Percentiles rank a stretch among this genome's conserved stretches.
phyloP scores from a whole-genome alignment of 2,329 filamentous ascomycete genomes.

The Bipolaris gigantea region DNA sequence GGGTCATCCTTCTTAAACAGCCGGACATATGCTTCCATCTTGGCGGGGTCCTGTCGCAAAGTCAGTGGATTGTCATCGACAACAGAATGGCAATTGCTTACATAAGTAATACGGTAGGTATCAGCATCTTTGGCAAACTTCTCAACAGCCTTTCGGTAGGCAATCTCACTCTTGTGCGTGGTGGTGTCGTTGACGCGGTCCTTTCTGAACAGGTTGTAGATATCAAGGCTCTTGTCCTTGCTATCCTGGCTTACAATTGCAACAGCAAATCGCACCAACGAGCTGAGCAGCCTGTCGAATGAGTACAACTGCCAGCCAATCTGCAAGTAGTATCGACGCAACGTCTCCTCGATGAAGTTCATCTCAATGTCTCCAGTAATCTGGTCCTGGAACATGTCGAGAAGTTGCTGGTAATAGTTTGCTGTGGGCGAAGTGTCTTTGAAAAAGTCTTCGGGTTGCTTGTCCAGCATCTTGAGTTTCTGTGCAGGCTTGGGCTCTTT shows the following conservation, averaged over 20 bases:
- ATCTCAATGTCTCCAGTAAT: slow-evolving; percentile 82
- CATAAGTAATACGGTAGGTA: slow-evolving; percentile 86
- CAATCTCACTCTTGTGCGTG: slow-evolving; percentile 86
- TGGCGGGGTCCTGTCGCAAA: slow-evolving; percentile 54
- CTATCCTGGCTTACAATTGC: slow-evolving; percentile 82
- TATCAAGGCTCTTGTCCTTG: slow-evolving; percentile 91
- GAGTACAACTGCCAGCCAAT: slow-evolving; percentile 93
- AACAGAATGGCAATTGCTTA: slow-evolving; percentile 57
- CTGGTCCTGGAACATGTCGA: slow-evolving; percentile 84
- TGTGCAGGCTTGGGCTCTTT: slow-evolving; percentile 77
- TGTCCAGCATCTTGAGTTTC: slow-evolving; percentile 81
- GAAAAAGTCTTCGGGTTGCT: slow-evolving; percentile 75
- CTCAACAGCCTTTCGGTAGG: slow-evolving; percentile 87
- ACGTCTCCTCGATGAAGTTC: slow-evolving; percentile 80
- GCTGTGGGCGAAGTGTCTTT: slow-evolving; percentile 61
- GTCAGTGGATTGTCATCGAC: slow-evolving; percentile 28
- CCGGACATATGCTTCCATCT: slow-evolving; percentile 73
- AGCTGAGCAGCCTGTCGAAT: slow-evolving; percentile 83
- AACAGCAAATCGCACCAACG: slow-evolving; percentile 77
- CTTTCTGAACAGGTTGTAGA: slow-evolving; percentile 82
- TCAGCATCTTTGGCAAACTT: slow-evolving; percentile 92
- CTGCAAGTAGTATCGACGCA: slow-evolving; percentile 88
- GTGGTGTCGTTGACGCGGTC: slow-evolving; percentile 82
- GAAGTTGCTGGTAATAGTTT: slow-evolving; percentile 82
- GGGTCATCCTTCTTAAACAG: slow-evolving; percentile 86